Base-by-base conservation (phyloP, 2,329 filamentous ascomycete genomes). In the Colletotrichum horii region DNA sequence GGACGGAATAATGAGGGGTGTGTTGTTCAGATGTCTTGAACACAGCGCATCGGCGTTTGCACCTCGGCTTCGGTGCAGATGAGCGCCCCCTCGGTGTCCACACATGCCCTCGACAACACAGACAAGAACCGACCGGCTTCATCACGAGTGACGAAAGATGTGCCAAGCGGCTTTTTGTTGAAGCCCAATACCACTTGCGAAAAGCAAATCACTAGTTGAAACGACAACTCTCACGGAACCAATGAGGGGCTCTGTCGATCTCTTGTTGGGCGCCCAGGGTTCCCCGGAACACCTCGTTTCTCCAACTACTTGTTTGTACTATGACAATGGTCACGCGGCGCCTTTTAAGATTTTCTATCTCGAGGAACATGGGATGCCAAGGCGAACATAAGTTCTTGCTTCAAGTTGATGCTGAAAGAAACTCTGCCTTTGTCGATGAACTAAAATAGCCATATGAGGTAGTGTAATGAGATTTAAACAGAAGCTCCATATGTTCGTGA, bases 331-430 rank as follows among this genome's bases (percentile, higher is more conserved):
- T 24, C 43, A 52, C 43, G 0, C 43, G 43, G 26, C 19, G 19
- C 6, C 38, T 2, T 30, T 66, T 19, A 12, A 52, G 19, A 32
- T 66, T 66, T 26, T 19, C 34, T 43, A 0, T 28, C 32, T 32
- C 14, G 58, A 62, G 4, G 28, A 28, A 52, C 22, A 66, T 52
- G 16, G 4, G 62, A 66, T 66, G 62, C 62, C 62, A 66, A 66
- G 62, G 19, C 22, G 7, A 52, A 36, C 11, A 6, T 4, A 14
- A 52, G 3, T 1, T 8, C 6, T 24, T 0, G 43, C 43, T 8
- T 6, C 3, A 1, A 22, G 43, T 52, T 14, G n/a, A 24, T 52
- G 43, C n/a, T 1, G 0, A 52, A 4, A 22, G n/a, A 14, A n/a
- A n/a, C n/a, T n/a, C n/a, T n/a, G n/a, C n/a, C n/a, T n/a, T n/a